Evolutionary conservation across 768 basidiomycete genomes (phyloP).

Genomic region (Termitomyces sp.): DNA sequence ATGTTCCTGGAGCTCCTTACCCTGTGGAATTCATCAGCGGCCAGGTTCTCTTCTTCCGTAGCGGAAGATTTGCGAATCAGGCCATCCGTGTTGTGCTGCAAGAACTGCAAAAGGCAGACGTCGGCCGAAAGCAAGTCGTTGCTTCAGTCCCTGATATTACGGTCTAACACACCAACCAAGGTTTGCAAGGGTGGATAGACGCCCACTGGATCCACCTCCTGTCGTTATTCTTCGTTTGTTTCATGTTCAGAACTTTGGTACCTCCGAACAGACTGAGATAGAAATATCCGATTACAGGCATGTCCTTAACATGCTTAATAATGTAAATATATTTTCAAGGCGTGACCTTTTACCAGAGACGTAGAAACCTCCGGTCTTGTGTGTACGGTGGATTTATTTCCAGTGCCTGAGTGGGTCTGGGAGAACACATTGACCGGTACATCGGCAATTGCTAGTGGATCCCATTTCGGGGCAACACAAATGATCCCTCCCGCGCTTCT

Average conservation of each 20-base stretch:
- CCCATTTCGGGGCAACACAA: background rate
- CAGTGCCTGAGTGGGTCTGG: constrained; percentile 34
- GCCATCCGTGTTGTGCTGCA: constrained; percentile 46
- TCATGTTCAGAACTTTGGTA: constrained; percentile 34
- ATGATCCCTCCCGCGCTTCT: background rate
- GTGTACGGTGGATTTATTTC: constrained; percentile 69
- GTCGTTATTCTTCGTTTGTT: constrained; percentile 46
- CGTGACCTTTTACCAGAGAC: constrained; percentile 28
- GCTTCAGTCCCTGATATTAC: background rate
- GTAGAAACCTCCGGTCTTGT: constrained; percentile 54
- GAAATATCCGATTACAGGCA: constrained; percentile 51
- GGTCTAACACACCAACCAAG: constrained; percentile 20
- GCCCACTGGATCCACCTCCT: constrained; percentile 67
- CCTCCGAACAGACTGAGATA: constrained; percentile 31
- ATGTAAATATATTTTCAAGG: background rate
- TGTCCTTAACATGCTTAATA: background rate
- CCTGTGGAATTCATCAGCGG: background rate
- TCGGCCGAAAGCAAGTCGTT: constrained; percentile 54
- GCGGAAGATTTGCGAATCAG: constrained; percentile 45
- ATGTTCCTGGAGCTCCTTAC: background rate
- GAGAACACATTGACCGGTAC: background rate
- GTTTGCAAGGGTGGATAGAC: constrained; percentile 55
- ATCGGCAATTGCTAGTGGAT: background rate
- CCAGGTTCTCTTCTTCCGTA: background rate
- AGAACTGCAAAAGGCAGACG: constrained; percentile 62